Evolutionary conservation across 805 yeast genomes (phyloP), one percentile per base, ranked within the genome.

Genomic region (Teunomyces aglyptinius): DNA sequence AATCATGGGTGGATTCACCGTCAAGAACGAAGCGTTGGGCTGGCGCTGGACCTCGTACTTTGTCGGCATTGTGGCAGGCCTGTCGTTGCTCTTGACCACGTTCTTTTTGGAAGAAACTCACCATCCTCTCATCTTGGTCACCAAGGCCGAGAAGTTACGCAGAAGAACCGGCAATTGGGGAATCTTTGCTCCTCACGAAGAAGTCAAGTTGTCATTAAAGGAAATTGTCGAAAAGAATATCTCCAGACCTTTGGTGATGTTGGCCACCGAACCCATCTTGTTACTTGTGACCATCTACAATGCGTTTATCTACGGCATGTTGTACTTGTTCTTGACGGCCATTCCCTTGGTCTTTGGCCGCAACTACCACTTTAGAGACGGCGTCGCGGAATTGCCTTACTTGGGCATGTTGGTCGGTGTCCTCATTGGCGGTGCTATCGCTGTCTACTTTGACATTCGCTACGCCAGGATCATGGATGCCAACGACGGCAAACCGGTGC

Each of bases 31-130:
- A 20, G 61, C 51, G 32, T 47, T 68, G 49, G 80, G 77, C 4
- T 83, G 87, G 87, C 66, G 86, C 53, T 78, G 85, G 77, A 69
- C 81, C 4, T 65, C 71, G 22, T 83, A 81, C 71, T 67, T 79
- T 45, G 61, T 71, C 8, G 84, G 80, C 2, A 67, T 73, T 2
- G 49, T 70, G 35, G 72, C 68, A 5, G 48, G 57, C 13, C 45
- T 50, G 8, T 51, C 80, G 8, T 55, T 77, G 28, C 44, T 63
- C 3, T 41, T 66, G n/a, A 59, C 63, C 18, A 51, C 72, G 0
- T 57, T 68, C 31, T 13, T 65, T 4, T 48, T 71, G 4, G 63
- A 70, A 42, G 77, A 76, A 53, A 60, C 76, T 6, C 71, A 68
- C 52, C 76, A 71, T 48, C 70, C 74, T 4, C 58, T 72, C 13